Evolutionary conservation across 139 green algal genomes (phyloP), one percentile per base, ranked within the genome.

Genomic region (Chlamydomonas sp.): DNA sequence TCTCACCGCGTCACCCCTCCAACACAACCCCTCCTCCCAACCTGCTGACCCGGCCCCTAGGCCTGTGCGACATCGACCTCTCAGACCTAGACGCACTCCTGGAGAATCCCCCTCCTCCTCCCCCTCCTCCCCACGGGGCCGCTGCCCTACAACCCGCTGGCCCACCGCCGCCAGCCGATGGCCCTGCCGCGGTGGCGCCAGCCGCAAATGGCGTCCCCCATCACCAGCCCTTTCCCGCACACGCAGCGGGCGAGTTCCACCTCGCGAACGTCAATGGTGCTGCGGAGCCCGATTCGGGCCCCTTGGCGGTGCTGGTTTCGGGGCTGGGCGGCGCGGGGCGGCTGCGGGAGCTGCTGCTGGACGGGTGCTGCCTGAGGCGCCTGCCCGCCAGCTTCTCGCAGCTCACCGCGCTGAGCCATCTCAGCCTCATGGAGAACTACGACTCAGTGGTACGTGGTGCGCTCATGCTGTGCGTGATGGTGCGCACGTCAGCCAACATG

Each of bases 381-480:
- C 83, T 87, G 71, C 83, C 83, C 2, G 15, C 72, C 12, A 17
- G 14, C 73, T 81, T 87, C 73, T 76, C 62, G 1, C 61, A 66
- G 4, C 83, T 87, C 1, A 87, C 83, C 12, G 31, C 18, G 62
- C 71, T 87, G 0, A 87, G n/a, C 62, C 63, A 80, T 62, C 72
- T 87, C 31, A 71, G 49, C 10, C 3, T 87, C 2, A 87, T 75
- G 62, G 73, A 80, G 62, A 87, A 87, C 72, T 87, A 81, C 62
- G n/a, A 81, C 31, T 62, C 72, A 7, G 17, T 31, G 83, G 83
- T 87, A 62, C 17, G 82, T 68, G 7, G 7, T 57, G 18, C 18
- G 31, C 74, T 6, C 31, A 15, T 12, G 74, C 31, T 14, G 31
- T 31, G 74, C 31, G 31, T 49, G 31, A 49, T 49, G 31, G 31